phyloP scores from a whole-genome alignment of 2,329 filamentous ascomycete species.

The Teratosphaeria destructans region DNA sequence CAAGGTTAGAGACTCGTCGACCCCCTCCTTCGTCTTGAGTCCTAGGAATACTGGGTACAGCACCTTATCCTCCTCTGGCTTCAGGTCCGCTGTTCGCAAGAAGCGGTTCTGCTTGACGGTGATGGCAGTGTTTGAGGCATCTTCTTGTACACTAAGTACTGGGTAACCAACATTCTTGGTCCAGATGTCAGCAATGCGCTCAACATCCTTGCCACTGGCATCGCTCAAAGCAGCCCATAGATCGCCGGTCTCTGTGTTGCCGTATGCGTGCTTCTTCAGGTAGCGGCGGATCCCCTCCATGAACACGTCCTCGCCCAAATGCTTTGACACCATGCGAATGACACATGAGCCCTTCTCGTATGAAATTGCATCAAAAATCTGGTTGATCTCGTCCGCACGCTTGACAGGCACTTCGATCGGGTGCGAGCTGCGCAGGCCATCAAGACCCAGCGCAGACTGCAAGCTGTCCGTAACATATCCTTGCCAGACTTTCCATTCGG shows the following conservation, averaged over 20 bases:
- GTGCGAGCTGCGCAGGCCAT: slow-evolving; percentile 87
- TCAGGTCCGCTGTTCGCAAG: slow-evolving; percentile 82
- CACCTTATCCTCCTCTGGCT: slow-evolving; percentile 81
- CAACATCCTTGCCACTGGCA: slow-evolving; percentile 83
- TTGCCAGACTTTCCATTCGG: slow-evolving; percentile 98
- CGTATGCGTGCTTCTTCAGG: slow-evolving; percentile 92
- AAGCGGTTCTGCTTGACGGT: slow-evolving; percentile 92
- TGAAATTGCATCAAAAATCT: slow-evolving; percentile 96
- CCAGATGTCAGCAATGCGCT: slow-evolving; percentile 89
- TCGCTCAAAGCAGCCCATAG: slow-evolving; percentile 81
- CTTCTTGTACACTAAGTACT: slow-evolving; percentile 76
- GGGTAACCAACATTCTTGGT: slow-evolving; percentile 94
- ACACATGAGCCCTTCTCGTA: slow-evolving; percentile 96
- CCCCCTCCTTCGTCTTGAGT: slow-evolving; percentile 70
- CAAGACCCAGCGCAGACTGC: slow-evolving; percentile 74
- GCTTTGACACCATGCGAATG: slow-evolving; percentile 92
- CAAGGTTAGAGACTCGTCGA: slow-evolving; percentile 67
- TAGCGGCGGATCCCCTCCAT: slow-evolving; percentile 85
- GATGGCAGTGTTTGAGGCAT: slow-evolving; percentile 59
- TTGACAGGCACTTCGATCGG: slow-evolving; percentile 95
- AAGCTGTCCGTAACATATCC: slow-evolving; percentile 88
- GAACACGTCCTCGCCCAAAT: slow-evolving; percentile 84
- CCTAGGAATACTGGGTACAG: slow-evolving; percentile 85
- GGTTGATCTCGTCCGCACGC: slow-evolving; percentile 89
- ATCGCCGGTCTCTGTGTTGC: slow-evolving; percentile 84